phyloP scores from a whole-genome alignment of 345 rosid genomes.

The Melaleuca quinquenervia region DNA sequence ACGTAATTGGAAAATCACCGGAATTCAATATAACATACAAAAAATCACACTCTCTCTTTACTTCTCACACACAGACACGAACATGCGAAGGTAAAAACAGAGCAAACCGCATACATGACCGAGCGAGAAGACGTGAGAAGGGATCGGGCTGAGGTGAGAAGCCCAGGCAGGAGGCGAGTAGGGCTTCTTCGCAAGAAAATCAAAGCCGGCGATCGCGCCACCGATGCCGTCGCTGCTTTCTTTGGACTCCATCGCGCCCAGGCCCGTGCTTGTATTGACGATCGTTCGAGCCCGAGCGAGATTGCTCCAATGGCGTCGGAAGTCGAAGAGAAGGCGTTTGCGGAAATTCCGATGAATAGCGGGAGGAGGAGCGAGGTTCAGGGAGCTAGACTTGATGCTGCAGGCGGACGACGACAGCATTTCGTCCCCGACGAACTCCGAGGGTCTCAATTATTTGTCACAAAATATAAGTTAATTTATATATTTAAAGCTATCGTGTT shows the following conservation, averaged over 20 bases:
- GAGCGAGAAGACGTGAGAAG: constrained; percentile 53
- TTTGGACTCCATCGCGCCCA: not conserved
- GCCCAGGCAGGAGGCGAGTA: constrained; percentile 70
- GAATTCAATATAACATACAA: not conserved
- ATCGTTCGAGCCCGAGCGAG: not conserved
- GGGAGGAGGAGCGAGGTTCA: not conserved
- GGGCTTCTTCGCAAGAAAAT: constrained; percentile 41
- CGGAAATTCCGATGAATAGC: not conserved
- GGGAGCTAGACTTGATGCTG: not conserved
- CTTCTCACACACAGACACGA: not conserved
- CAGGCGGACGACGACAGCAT: not conserved
- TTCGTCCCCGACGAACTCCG: not conserved
- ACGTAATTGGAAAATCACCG: not conserved
- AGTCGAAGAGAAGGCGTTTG: not conserved
- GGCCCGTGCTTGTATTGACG: not conserved
- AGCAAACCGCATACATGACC: constrained; percentile 35
- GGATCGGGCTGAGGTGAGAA: constrained; percentile 49
- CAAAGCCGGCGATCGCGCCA: constrained; percentile 6
- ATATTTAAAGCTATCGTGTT: not conserved
- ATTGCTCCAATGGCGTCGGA: not conserved
- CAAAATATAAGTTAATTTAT: not conserved
- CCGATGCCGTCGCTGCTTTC: not conserved
- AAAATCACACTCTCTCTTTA: not conserved
- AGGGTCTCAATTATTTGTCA: not conserved
- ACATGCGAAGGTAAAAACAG: not conserved